Evolutionary conservation across 2,329 filamentous ascomycete genomes (phyloP).

Genomic region (Sordariomycetes sp.): DNA sequence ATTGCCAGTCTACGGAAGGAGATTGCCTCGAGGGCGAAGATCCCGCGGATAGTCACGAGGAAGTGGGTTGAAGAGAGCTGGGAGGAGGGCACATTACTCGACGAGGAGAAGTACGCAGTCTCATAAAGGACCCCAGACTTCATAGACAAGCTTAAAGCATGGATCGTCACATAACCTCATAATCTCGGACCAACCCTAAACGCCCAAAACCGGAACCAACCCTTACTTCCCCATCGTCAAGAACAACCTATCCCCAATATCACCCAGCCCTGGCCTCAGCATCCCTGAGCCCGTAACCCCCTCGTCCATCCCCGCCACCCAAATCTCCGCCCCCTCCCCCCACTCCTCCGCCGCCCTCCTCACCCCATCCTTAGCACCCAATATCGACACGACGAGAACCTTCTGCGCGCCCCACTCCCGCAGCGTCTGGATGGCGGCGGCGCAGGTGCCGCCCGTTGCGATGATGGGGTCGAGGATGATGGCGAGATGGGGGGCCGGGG

Average conservation of each 20-base stretch:
- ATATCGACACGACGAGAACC: constrained; percentile 62
- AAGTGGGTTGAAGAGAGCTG: constrained; percentile 73
- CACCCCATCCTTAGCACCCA: constrained; percentile 63
- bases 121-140: constrained; percentile 7
- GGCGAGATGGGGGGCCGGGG: constrained; percentile 39
- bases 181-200: neutral
- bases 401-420: constrained; percentile 80
- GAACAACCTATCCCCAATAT: constrained; percentile 82
- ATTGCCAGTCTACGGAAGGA: constrained; percentile 25
- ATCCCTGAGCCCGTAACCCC: constrained; percentile 68
- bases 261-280: constrained; percentile 81
- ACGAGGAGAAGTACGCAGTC: constrained; percentile 53
- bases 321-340: constrained; percentile 65
- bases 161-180: neutral
- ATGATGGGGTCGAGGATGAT: constrained; percentile 88
- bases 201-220: neutral
- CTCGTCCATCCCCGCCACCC: constrained; percentile 68
- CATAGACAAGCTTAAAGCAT: neutral
- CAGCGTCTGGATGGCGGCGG: constrained; percentile 79
- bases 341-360: constrained; percentile 60
- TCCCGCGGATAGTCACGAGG: constrained; percentile 57
- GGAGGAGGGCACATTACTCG: constrained; percentile 62
- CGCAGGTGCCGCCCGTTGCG: constrained; percentile 81
- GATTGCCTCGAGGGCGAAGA: constrained; percentile 27
- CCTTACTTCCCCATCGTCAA: constrained; percentile 70